Evolutionary conservation across 345 rosid species (phyloP).

Genomic region (Eucalyptus albens): DNA sequence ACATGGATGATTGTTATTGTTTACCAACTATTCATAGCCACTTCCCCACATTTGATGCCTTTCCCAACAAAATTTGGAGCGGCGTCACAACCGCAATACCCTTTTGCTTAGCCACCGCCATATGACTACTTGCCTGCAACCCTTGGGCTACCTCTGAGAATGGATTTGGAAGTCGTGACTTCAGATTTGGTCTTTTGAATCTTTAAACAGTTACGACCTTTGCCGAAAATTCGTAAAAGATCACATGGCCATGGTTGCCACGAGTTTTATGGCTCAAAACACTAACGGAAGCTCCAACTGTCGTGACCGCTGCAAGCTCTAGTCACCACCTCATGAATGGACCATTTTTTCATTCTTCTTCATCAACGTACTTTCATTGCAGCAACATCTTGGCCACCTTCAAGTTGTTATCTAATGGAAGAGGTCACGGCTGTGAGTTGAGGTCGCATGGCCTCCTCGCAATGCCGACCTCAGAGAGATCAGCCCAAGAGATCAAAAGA

Average conservation of each 20-base stretch:
- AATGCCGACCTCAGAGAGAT: too few species aligned
- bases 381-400: too few species aligned
- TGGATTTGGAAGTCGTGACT: not conserved
- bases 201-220: too few species aligned
- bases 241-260: not conserved
- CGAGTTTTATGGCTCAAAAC: not conserved
- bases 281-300: not conserved
- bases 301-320: not conserved
- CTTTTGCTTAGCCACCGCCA: not conserved
- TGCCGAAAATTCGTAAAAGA: not conserved
- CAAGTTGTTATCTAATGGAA: too few species aligned
- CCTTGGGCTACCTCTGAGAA: not conserved
- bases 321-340: not conserved
- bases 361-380: too few species aligned
- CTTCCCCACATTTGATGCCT: not conserved
- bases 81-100: not conserved
- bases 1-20: not conserved
- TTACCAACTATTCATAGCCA: not conserved
- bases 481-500: too few species aligned
- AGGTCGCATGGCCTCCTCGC: too few species aligned
- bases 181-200: too few species aligned
- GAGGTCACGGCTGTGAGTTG: not conserved
- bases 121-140: not conserved
- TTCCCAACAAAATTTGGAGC: not conserved
- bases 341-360: not conserved